These are phyloP conservation scores for Rhynchospora tenuis DNA, from an alignment of 176 grass and related monocot species.

Conservation along the genomic window DNA sequence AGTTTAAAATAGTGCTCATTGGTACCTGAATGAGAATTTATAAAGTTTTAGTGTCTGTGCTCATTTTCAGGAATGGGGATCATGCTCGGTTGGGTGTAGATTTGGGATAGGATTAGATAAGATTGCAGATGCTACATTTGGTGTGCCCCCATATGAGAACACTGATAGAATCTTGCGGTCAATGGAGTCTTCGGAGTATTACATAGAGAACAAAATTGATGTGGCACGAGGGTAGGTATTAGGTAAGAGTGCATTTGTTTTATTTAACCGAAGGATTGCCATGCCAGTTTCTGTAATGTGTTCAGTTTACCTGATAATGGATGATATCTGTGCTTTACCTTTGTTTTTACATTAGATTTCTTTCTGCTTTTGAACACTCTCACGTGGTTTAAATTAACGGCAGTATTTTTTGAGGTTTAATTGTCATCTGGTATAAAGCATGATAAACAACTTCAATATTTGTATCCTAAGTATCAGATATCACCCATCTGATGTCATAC, in stretches of 20 bases:
- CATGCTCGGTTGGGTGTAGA: conserved; percentile 77
- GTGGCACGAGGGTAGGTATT: conserved; percentile 95
- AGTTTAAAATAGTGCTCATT: background rate
- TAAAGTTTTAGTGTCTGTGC: background rate
- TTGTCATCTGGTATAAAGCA: background rate
- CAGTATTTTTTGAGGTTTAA: background rate
- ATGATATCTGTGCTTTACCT: background rate
- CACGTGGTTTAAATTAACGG: background rate
- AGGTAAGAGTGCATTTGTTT: conserved; percentile 39
- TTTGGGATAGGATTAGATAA: conserved; percentile 71
- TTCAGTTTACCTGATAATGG: background rate
- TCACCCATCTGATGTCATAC: background rate
- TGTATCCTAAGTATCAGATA: background rate
- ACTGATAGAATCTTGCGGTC: conserved; percentile 67
- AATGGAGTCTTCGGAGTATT: conserved; percentile 98
- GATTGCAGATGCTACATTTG: conserved; percentile 87
- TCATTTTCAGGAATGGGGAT: conserved; percentile 68
- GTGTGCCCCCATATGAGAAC: conserved; percentile 39
- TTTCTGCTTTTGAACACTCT: background rate
- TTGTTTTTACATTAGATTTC: background rate
- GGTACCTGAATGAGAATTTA: background rate
- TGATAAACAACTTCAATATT: background rate
- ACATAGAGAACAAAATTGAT: conserved; percentile 76
- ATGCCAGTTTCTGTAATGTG: background rate
- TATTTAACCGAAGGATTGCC: background rate